phyloP scores from a whole-genome alignment of 129 eudicot genomes.

The Dittrichia graveolens region DNA sequence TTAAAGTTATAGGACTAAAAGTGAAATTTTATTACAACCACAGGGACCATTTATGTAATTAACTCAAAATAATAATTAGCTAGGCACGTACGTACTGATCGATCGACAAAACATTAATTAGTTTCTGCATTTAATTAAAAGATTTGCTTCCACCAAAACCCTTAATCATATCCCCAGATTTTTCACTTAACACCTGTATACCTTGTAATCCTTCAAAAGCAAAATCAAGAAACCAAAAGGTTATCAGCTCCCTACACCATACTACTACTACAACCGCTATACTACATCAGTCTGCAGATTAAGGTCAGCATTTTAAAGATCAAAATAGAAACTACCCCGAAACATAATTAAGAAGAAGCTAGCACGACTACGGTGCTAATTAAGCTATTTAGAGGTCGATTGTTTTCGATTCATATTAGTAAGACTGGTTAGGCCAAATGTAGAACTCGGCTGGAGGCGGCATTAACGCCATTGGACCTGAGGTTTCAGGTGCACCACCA shows the following conservation, averaged over 20 bases:
- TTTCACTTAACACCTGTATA: slow-evolving; percentile 30
- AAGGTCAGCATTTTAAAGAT: slow-evolving; percentile 35
- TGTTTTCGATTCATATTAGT: slow-evolving; percentile 34
- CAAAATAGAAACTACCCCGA: slow-evolving; percentile 21
- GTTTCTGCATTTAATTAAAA: slow-evolving; percentile 18
- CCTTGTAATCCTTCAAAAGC: slow-evolving; percentile 17
- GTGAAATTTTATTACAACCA: too few relatives aligned
- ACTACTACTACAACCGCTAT: slow-evolving; percentile 26
- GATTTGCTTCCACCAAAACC: slow-evolving; percentile 10
- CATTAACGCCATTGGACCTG: slow-evolving; percentile 50
- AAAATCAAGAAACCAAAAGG: slow-evolving; percentile 17
- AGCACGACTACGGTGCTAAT: slow-evolving; percentile 13
- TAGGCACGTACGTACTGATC: too few relatives aligned
- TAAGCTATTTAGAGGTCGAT: background rate
- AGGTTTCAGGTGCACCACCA: slow-evolving; percentile 39
- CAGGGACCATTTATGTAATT: too few relatives aligned
- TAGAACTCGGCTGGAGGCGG: slow-evolving; percentile 67
- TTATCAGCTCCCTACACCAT: slow-evolving; percentile 4
- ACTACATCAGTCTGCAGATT: slow-evolving; percentile 38
- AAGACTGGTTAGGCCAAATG: slow-evolving; percentile 85
- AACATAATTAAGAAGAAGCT: slow-evolving; percentile 11
- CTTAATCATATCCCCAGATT: slow-evolving; percentile 21
- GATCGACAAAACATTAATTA: slow-evolving; percentile 1
- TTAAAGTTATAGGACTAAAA: too few relatives aligned
- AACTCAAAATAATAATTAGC: too few relatives aligned